Evolutionary conservation across 345 rosid genomes (phyloP).

Genomic region (Luvunga scandens): DNA sequence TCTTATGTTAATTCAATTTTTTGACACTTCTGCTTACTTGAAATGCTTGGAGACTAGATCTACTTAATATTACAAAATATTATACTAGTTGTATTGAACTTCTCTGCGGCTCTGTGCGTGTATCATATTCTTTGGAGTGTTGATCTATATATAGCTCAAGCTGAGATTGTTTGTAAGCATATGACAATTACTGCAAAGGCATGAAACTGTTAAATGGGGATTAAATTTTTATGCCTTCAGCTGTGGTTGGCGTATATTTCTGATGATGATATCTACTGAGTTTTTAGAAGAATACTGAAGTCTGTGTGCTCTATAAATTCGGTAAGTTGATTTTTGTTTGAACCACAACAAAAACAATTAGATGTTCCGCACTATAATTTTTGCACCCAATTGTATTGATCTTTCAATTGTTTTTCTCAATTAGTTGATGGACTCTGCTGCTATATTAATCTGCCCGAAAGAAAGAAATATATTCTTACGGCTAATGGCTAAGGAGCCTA

Average conservation of each 20-base stretch:
- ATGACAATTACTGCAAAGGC: not conserved
- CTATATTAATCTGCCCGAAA: no score
- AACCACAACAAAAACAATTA: no score
- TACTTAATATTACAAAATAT: slow-evolving; percentile 8
- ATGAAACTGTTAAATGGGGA: not conserved
- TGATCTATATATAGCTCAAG: not conserved
- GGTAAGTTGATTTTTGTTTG: no score
- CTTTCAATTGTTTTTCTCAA: no score
- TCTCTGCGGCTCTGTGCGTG: no score
- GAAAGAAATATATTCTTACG: no score
- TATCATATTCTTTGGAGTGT: not conserved
- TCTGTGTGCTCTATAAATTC: no score
- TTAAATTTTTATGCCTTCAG: not conserved
- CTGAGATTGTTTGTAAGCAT: not conserved
- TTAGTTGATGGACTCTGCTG: no score
- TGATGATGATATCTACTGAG: not conserved
- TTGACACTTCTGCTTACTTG: slow-evolving; percentile 7
- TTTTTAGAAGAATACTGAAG: not conserved
- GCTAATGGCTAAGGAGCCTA: no score
- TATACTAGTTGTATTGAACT: slow-evolving; percentile 18
- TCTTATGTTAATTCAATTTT: slow-evolving; percentile 15
- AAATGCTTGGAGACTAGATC: slow-evolving; percentile 12
- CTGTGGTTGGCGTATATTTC: not conserved
- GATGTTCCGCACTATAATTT: no score
- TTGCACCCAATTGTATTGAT: no score